Percentiles rank a stretch among this genome's conserved stretches.
phyloP scores from a whole-genome alignment of 1,284 basidiomycete genomes.

The Microstroma glucosiphilum region DNA sequence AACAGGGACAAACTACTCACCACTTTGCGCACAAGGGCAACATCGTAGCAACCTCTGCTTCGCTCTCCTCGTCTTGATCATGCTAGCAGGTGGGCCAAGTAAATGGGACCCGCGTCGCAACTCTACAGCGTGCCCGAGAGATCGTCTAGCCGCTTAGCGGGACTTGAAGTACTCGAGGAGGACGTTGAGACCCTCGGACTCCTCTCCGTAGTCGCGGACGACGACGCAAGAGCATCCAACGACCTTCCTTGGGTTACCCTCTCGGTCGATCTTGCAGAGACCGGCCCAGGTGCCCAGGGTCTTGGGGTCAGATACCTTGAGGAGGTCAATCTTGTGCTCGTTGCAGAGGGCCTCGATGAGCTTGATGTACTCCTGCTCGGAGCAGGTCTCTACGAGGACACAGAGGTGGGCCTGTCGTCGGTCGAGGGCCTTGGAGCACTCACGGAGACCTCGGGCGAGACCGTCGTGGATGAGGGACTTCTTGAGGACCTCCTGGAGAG shows the following conservation, averaged over 20 bases:
- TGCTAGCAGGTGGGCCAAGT: neutral
- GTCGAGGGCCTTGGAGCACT: conserved; percentile 96
- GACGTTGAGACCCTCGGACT: conserved; percentile 91
- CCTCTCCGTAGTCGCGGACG: conserved; percentile 94
- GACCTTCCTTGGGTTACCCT: conserved; percentile 96
- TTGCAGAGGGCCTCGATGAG: conserved; percentile 98
- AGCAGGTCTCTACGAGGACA: conserved; percentile 97
- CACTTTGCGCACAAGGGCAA: neutral
- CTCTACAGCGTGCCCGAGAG: neutral
- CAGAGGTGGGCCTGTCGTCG: conserved; percentile 97
- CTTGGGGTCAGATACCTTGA: conserved; percentile 96
- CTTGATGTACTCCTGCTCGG: conserved; percentile 99
- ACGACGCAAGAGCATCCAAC: conserved; percentile 71
- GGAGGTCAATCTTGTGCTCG: conserved; percentile 98
- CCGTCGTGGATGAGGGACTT: conserved; percentile 95
- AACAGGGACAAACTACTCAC: neutral
- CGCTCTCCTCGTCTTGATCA: neutral
- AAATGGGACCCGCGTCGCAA: neutral
- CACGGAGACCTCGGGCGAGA: conserved; percentile 93
- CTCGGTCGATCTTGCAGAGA: conserved; percentile 90
- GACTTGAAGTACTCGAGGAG: conserved; percentile 95
- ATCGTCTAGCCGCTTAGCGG: conserved; percentile 54
- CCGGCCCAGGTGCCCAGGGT: conserved; percentile 91
- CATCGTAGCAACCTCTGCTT: neutral
- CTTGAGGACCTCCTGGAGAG: conserved; percentile 92